Evolutionary conservation across 83 land plant genomes (phyloP).

Genomic region (Picea mariana): DNA sequence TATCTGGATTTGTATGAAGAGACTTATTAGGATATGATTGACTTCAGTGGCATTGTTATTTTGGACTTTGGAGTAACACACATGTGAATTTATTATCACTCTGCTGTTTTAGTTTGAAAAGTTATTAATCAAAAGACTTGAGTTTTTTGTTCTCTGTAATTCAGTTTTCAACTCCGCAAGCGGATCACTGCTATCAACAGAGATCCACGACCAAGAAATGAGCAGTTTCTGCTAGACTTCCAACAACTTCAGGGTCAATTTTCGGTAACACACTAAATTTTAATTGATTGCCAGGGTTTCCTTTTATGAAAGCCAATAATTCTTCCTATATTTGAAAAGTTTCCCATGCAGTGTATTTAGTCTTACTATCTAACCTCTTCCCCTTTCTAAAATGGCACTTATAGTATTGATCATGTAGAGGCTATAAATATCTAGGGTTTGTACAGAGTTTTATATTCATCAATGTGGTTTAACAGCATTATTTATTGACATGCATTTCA

Average conservation of each 20-base stretch:
- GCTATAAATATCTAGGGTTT: not conserved
- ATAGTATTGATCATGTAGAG: not conserved
- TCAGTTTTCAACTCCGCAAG: conserved; percentile 71
- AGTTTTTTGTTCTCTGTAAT: not conserved
- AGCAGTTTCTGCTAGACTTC: conserved; percentile 70
- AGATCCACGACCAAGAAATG: conserved; percentile 72
- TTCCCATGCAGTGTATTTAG: not conserved
- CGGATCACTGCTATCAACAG: conserved; percentile 59
- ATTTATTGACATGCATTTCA: conserved; percentile 25
- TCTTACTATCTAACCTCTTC: not conserved
- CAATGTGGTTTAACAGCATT: not conserved
- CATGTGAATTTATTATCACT: not conserved
- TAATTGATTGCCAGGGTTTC: not conserved
- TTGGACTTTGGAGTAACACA: not conserved
- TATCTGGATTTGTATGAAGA: not conserved
- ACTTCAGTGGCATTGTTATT: not conserved
- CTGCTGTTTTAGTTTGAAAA: not conserved
- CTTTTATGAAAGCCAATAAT: conserved; percentile 1
- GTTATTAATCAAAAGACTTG: not conserved
- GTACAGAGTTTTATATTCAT: not conserved
- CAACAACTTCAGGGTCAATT: conserved; percentile 61
- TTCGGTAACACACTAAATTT: conserved; percentile 34
- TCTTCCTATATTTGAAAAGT: not conserved
- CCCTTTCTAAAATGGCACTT: not conserved
- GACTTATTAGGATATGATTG: not conserved